Conservation (phyloP, 2,329 filamentous ascomycete genomes). For the Onygenales sp. region DNA sequence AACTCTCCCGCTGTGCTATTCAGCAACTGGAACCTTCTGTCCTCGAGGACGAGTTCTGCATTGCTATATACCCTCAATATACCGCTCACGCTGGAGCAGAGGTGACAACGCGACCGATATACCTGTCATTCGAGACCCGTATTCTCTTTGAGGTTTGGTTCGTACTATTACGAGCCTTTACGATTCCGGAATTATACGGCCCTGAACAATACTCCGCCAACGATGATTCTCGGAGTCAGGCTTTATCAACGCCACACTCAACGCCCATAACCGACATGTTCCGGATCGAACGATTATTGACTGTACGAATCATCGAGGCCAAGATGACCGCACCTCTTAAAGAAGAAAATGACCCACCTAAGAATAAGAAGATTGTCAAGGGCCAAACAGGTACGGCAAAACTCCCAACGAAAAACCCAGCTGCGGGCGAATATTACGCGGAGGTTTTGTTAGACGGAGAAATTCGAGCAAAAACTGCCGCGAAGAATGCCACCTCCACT, state of each 20-base stretch:
- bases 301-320: conserved; percentile 52
- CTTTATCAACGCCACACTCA: conserved; percentile 17
- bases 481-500: conserved; percentile 35
- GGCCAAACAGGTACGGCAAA: conserved; percentile 18
- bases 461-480: conserved; percentile 39
- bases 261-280: conserved; percentile 50
- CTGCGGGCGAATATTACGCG: conserved; percentile 36
- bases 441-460: conserved; percentile 41
- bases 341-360: conserved; percentile 22
- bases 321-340: conserved; percentile 38
- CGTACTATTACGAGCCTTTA: conserved; percentile 80
- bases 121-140: conserved; percentile 75
- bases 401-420: conserved; percentile 11
- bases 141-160: conserved; percentile 98
- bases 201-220: conserved; percentile 37
- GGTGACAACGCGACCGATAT: conserved; percentile 76
- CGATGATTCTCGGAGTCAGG: conserved; percentile 34
- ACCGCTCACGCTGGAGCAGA: conserved; percentile 62
- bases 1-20: conserved; percentile 80
- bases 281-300: conserved; percentile 53
- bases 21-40: conserved; percentile 87
- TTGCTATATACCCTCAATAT: conserved; percentile 93
- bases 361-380: conserved; percentile 25
- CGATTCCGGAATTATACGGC: conserved; percentile 82
- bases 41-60: conserved; percentile 83